Evolutionary conservation across 1,284 basidiomycete genomes (phyloP), one percentile per base, ranked within the genome.

Genomic region (Limonomyces culmigenus): DNA sequence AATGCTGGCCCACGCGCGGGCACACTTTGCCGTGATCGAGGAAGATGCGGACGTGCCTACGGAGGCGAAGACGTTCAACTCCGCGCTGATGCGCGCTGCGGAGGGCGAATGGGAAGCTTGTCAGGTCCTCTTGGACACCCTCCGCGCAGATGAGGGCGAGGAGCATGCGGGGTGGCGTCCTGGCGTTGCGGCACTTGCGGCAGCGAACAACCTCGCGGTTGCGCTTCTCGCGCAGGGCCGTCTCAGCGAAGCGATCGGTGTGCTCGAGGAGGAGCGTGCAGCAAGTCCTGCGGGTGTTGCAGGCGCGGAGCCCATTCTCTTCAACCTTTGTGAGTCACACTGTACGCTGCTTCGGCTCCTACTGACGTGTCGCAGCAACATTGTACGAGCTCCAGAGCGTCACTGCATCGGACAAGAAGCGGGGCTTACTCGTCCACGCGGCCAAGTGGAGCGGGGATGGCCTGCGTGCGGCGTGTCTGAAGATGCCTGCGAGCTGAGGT

Each of bases 401-500:
- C 1, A 67, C 68, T 1, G 73, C 77, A 2, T 61, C 67, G 33
- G 73, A 79, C 40, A 79, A 74, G 53, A 86, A 86, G 50, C 70
- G 70, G 32, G 67, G 70, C 16, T 57, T 86, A 19, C 57, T 86
- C 27, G 46, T 80, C 17, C 72, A 83, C 41, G 78, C 81, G 0
- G 74, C 80, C 8, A 75, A 76, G 49, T 85, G 78, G 79, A 76
- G 76, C 39, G 83, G 81, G 2, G 81, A 86, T 50, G 81, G 81
- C 1, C 51, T 86, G 43, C 70, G 66, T 44, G 70, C 73, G n/a
- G 65, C 70, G n/a, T 81, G 77, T 51, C 54, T 86, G 45, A 86
- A 86, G 55, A 70, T 86, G 65, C 74, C 80, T 19, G 60, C 71
- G 13, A 70, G 54, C 41, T 70, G 48, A 55, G n/a, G n/a, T n/a